Conservation (phyloP, 228 moss, liverwort and hornwort genomes). For the Sphagnum magellanicum region DNA sequence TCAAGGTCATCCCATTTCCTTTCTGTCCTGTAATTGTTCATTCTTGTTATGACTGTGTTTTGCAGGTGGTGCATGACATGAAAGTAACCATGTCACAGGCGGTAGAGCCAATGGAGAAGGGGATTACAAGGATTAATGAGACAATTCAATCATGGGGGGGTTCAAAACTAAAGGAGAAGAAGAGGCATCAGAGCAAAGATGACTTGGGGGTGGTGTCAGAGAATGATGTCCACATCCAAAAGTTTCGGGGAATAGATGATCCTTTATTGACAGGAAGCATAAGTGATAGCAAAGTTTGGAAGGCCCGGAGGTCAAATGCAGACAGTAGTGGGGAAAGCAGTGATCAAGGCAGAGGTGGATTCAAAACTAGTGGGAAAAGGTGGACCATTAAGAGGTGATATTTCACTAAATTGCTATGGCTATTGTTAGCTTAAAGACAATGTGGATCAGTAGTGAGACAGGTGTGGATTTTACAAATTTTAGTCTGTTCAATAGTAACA, state of each 20-base stretch:
- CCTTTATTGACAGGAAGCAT: constrained; percentile 80
- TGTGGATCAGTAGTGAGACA: too few species aligned
- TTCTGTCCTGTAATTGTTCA: too few species aligned
- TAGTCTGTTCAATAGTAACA: not conserved
- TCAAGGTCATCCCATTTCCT: not conserved
- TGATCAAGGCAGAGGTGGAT: constrained; percentile 70
- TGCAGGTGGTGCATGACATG: constrained; percentile 91
- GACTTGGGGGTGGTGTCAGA: constrained; percentile 57
- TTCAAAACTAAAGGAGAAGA: constrained; percentile 47
- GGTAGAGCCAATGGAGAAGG: constrained; percentile 83
- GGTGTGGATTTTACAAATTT: not conserved
- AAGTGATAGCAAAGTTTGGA: constrained; percentile 82
- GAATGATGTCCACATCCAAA: constrained; percentile 16
- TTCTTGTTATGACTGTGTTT: constrained; percentile 4
- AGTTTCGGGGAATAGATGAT: constrained; percentile 77
- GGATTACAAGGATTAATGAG: constrained; percentile 71
- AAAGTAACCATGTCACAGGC: constrained; percentile 84
- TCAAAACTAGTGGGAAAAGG: constrained; percentile 74
- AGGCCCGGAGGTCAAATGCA: constrained; percentile 68
- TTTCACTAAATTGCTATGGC: not conserved
- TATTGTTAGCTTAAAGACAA: not conserved
- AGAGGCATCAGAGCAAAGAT: constrained; percentile 64
- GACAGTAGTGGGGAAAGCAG: constrained; percentile 97
- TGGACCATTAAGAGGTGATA: constrained; percentile 81
- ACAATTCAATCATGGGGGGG: constrained; percentile 81